These are phyloP conservation scores for Quercus alba DNA, from an alignment of 306 rosid genomes.

Conservation along the genomic window DNA sequence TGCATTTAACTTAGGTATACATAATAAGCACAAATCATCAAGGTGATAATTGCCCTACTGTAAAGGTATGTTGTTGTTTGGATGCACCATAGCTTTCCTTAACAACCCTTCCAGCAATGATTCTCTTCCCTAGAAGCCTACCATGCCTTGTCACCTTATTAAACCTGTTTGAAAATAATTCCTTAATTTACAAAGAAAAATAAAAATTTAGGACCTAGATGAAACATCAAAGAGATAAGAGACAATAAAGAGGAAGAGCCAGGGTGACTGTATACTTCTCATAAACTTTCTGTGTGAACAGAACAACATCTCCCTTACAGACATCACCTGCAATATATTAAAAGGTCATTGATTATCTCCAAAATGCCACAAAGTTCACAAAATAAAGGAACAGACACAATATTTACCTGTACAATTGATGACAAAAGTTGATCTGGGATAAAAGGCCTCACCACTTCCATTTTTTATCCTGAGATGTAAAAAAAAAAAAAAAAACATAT, in stretches of 20 bases:
- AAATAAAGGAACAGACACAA: neutral
- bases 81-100: constrained; percentile 83
- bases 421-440: constrained; percentile 64
- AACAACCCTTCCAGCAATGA: constrained; percentile 70
- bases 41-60: constrained; percentile 40
- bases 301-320: constrained; percentile 74
- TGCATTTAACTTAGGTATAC: neutral
- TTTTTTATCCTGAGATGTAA: constrained; percentile 48
- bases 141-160: constrained; percentile 61
- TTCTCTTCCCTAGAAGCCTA: constrained; percentile 53
- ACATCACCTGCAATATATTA: constrained; percentile 65
- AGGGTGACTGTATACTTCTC: constrained; percentile 40
- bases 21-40: neutral
- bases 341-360: neutral
- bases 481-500: neutral
- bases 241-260: constrained; percentile 3
- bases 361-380: constrained; percentile 15
- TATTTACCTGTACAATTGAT: constrained; percentile 66
- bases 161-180: constrained; percentile 46
- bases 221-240: constrained; percentile 18
- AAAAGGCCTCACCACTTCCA: constrained; percentile 51
- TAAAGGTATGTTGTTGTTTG: constrained; percentile 83
- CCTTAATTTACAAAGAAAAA: neutral
- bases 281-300: constrained; percentile 70
- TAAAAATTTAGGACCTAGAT: neutral